Evolutionary conservation across 805 yeast genomes (phyloP).

Genomic region (Candida nitratophila): DNA sequence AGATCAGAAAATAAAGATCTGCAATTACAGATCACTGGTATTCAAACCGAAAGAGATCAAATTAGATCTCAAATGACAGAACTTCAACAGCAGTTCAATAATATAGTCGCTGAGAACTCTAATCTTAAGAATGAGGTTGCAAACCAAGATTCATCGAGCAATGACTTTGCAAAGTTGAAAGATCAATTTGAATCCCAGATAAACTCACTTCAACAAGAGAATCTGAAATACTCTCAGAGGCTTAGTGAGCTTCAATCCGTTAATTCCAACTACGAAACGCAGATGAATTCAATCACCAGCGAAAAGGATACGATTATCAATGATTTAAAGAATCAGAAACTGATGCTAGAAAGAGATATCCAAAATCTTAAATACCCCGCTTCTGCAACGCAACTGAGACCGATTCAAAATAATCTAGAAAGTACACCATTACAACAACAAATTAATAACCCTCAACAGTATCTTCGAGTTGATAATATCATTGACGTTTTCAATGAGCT

Average conservation of each 20-base stretch:
- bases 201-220: too few relatives aligned
- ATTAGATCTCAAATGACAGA: too few relatives aligned
- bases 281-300: conserved; percentile 1
- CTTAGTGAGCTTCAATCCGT: too few relatives aligned
- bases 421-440: neutral
- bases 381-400: neutral
- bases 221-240: too few relatives aligned
- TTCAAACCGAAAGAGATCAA: too few relatives aligned
- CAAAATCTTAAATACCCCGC: neutral
- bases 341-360: neutral
- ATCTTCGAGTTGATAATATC: neutral
- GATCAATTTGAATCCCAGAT: neutral
- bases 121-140: too few relatives aligned
- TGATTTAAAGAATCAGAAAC: neutral
- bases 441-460: neutral
- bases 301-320: conserved; percentile 8
- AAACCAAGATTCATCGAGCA: too few relatives aligned
- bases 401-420: too few relatives aligned
- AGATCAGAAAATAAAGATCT: too few relatives aligned
- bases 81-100: neutral
- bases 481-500: conserved; percentile 15
- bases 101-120: too few relatives aligned
- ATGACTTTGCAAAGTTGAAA: too few relatives aligned
- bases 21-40: too few relatives aligned
- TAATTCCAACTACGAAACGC: neutral